Percentiles rank a stretch among this genome's conserved stretches.
These are phyloP conservation scores for Blumeria graminis DNA, from an alignment of 2,329 filamentous ascomycete species.

Conservation along the genomic window DNA sequence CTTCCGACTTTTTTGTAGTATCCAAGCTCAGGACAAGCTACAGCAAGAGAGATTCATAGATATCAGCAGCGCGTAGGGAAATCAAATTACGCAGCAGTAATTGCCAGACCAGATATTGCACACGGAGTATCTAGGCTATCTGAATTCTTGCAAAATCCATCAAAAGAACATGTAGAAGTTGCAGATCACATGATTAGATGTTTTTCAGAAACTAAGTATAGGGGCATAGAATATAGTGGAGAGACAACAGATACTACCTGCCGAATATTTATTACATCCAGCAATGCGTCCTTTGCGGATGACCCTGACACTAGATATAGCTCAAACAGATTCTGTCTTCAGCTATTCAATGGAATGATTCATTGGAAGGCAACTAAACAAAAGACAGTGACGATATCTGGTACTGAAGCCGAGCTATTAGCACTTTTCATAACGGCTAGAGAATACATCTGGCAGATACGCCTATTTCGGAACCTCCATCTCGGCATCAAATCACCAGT, in stretches of 20 bases:
- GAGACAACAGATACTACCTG: neutral
- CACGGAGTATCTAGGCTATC: neutral
- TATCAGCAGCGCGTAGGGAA: neutral
- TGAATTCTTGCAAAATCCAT: slow-evolving; percentile 1
- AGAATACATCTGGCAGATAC: too few relatives aligned
- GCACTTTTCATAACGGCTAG: too few relatives aligned
- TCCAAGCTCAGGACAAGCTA: neutral
- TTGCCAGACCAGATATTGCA: neutral
- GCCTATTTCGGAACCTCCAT: too few relatives aligned
- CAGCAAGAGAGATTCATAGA: neutral
- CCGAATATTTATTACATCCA: neutral
- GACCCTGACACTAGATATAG: neutral
- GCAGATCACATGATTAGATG: slow-evolving; percentile 1
- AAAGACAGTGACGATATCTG: too few relatives aligned
- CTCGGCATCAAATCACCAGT: too few relatives aligned
- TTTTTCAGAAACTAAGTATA: neutral
- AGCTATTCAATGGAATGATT: neutral
- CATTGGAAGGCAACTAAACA: too few relatives aligned
- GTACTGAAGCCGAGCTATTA: too few relatives aligned
- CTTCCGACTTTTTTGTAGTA: neutral
- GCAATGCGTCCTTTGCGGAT: neutral
- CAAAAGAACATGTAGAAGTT: slow-evolving; percentile 1
- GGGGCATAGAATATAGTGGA: neutral
- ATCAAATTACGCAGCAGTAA: neutral
- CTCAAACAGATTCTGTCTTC: neutral